Evolutionary conservation across 164 flowering plant species (phyloP).

Genomic region (Annona cherimola): DNA sequence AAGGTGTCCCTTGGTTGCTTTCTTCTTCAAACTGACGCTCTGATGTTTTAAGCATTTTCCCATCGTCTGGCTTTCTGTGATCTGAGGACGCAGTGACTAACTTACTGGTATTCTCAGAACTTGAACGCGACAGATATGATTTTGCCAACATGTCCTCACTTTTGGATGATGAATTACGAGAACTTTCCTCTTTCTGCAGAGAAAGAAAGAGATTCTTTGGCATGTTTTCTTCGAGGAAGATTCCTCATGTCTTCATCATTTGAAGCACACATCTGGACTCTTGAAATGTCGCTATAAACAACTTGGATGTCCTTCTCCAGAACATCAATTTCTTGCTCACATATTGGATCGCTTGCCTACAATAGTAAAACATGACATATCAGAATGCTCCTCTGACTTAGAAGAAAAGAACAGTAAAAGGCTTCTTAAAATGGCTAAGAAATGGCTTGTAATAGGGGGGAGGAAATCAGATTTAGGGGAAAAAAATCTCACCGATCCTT

Average conservation of each 20-base stretch:
- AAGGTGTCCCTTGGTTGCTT: not conserved
- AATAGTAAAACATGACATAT: too few species aligned
- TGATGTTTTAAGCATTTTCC: not conserved
- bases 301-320: conserved; percentile 2
- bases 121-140: not conserved
- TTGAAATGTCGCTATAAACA: conserved; percentile 2
- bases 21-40: not conserved
- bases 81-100: conserved; percentile 7
- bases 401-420: too few species aligned
- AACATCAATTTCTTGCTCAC: too few species aligned
- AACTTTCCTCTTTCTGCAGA: conserved; percentile 8
- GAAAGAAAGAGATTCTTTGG: not conserved
- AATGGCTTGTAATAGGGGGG: too few species aligned
- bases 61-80: not conserved
- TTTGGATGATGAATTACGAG: conserved; percentile 9
- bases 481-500: too few species aligned
- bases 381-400: too few species aligned
- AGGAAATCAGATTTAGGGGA: too few species aligned
- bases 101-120: conserved; percentile 6
- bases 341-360: too few species aligned
- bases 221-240: not conserved
- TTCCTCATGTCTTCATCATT: conserved; percentile 2
- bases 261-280: conserved; percentile 7
- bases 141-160: not conserved
- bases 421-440: too few species aligned